phyloP scores from a whole-genome alignment of 805 yeast species.

The Zygoascus bituminiphila region DNA sequence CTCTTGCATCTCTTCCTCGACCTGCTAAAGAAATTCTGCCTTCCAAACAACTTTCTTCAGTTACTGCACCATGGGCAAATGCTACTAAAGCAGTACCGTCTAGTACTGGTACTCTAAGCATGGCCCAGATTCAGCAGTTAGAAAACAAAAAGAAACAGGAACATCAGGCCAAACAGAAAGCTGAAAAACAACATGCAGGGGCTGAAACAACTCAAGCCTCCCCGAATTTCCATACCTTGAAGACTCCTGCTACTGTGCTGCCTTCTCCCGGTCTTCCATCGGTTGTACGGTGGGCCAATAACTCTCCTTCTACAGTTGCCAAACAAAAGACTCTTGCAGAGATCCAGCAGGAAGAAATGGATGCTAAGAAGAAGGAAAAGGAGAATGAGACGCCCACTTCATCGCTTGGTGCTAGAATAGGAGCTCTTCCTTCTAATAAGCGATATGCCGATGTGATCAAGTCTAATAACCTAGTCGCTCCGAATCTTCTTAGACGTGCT shows the following conservation, averaged over 20 bases:
- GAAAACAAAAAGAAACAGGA: conserved; percentile 7
- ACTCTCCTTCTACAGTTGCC: conserved; percentile 14
- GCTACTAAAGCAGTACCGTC: not conserved
- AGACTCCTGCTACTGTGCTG: not conserved
- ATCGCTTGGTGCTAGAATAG: not conserved
- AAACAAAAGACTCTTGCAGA: conserved; percentile 30
- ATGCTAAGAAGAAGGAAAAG: conserved; percentile 12
- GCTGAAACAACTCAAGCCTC: not conserved
- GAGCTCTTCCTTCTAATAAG: conserved; percentile 3
- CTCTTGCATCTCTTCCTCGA: not conserved
- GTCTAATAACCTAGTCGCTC: not conserved
- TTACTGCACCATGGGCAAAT: conserved; percentile 6
- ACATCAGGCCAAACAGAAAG: not conserved
- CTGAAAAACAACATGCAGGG: not conserved
- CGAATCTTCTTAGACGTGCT: not conserved
- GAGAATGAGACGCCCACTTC: no score
- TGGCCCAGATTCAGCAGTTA: not conserved
- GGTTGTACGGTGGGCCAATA: conserved; percentile 16
- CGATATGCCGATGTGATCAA: conserved; percentile 9
- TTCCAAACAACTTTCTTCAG: not conserved
- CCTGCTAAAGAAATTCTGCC: not conserved
- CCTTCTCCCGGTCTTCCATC: not conserved
- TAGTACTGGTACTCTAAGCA: not conserved
- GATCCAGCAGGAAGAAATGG: conserved; percentile 33
- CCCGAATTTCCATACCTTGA: not conserved